Evolutionary conservation across 2,329 filamentous ascomycete genomes (phyloP), one percentile per base, ranked within the genome.

Genomic region (Biscogniauxia mediterranea): DNA sequence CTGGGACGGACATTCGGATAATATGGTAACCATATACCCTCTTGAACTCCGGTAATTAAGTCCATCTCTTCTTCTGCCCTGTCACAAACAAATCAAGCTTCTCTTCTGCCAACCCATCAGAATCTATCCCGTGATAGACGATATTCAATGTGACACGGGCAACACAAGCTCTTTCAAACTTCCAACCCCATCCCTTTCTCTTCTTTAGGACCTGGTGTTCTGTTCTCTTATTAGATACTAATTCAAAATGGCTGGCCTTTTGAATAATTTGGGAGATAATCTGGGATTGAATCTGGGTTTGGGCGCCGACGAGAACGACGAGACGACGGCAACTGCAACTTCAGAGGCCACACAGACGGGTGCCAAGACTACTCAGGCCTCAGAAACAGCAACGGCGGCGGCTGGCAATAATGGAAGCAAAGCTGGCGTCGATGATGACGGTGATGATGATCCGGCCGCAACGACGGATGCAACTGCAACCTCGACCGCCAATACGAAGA

Each of bases 181-280:
- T 21, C 32, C 28, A 59, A 63, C 52, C 53, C 58, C 61, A 61
- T 17, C 42, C 52, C 25, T 54, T 52, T 70, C 69, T 62, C 19
- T 23, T 71, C 70, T 69, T 62, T 66, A 64, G 68, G 62, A 72
- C 69, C 70, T 69, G 70, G 70, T 65, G 70, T 72, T 70, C 70
- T 63, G 17, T 11, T 50, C 42, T 55, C 42, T 61, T 68, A 56
- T 32, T 58, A 61, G 49, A 61, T 65, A 56, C 60, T 38, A 55
- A 65, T 68, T 59, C 54, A 71, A 59, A 52, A 73, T 73, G 71
- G 69, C 71, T 62, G 71, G 71, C 64, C 69, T 68, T 68, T 58
- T 70, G 56, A 61, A 64, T 57, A 61, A 60, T 51, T 59, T 70
- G 60, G 69, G 68, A 23, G 57, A 62, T 63, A 53, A 58, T 61